Percentiles rank a stretch among this genome's conserved stretches.
phyloP scores from a whole-genome alignment of 2,329 filamentous ascomycete species.

The Hymenoscyphus occultus region DNA sequence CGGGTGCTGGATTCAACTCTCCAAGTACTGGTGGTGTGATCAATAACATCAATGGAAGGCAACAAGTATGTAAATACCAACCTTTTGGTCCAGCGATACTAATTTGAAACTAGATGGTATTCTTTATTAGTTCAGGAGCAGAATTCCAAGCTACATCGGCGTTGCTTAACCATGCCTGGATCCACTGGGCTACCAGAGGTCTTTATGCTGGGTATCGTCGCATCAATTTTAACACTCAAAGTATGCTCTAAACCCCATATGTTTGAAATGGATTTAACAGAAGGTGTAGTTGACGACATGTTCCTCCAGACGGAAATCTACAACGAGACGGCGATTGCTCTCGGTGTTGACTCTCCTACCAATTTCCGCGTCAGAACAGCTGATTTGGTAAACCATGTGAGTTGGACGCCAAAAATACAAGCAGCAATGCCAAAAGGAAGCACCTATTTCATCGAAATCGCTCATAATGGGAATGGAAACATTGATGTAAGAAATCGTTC shows the following conservation, averaged over 20 bases:
- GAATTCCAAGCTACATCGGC: conserved; percentile 39
- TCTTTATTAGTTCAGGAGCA: conserved; percentile 50
- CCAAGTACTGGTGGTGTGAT: conserved; percentile 53
- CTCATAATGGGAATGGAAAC: conserved; percentile 52
- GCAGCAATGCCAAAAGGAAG: conserved; percentile 44
- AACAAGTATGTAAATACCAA: conserved; percentile 41
- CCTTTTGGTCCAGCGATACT: background rate
- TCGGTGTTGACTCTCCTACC: conserved; percentile 6
- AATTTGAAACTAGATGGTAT: conserved; percentile 46
- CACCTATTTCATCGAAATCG: conserved; percentile 49
- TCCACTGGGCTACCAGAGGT: conserved; percentile 24
- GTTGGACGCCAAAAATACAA: conserved; percentile 42
- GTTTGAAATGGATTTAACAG: background rate
- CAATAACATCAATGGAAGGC: conserved; percentile 53
- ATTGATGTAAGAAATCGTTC: conserved; percentile 35
- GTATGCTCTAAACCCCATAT: background rate
- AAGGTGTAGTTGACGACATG: conserved; percentile 53
- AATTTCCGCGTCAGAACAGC: conserved; percentile 47
- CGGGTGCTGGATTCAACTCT: conserved; percentile 38
- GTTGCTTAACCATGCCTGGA: conserved; percentile 22
- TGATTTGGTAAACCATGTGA: conserved; percentile 44
- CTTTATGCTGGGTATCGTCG: conserved; percentile 21
- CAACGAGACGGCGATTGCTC: conserved; percentile 26
- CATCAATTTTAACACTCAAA: conserved; percentile 23
- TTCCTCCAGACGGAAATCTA: conserved; percentile 50